Base-by-base conservation (phyloP, 768 basidiomycete genomes). In the Pisolithus tinctorius region DNA sequence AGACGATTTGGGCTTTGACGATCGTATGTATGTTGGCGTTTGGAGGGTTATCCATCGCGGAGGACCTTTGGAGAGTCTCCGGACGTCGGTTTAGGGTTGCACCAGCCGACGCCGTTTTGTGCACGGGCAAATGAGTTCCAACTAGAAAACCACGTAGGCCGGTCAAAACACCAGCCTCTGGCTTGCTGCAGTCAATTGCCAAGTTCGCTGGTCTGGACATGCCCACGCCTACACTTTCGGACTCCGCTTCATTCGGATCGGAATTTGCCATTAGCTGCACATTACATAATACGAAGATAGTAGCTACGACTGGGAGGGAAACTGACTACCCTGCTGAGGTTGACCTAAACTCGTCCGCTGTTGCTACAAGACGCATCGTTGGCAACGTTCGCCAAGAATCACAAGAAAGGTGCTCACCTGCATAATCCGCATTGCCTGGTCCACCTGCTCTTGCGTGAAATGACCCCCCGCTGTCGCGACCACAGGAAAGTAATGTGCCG, bases 1-100 rank as follows among this genome's bases (percentile, higher is more conserved):
- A 98, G 59, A 95, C 93, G 65, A 99, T 94, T 77, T 99, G 94
- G 54, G 94, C 88, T 72, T 89, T 90, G 74, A 93, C 90, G 69
- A 92, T 92, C 66, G 88, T 91, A 70, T 90, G 84, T 65, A 92
- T 89, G 69, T 88, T 89, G 67, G 85, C 83, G 66, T 70, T 84
- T 71, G 85, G 81, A 77, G 86, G 81, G 67, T 81, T 86, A 75
- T 89, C 88, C 88, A 88, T 89, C 72, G 84, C 80, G 74, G 84
- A 83, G 61, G 75, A 74, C 84, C 86, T 83, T 75, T 78, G 77
- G 71, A 81, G 78, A 71, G 82, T 82, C 79, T 82, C 81, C 77
- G 80, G 81, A 73, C 83, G 83, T 76, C 82, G 74, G 70, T 74
- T 81, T 58, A 71, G 64, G 76, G 77, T 82, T 72, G 79, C 81